Conservation (phyloP, 2,329 filamentous ascomycete species). For the Venturiaceae sp. region DNA sequence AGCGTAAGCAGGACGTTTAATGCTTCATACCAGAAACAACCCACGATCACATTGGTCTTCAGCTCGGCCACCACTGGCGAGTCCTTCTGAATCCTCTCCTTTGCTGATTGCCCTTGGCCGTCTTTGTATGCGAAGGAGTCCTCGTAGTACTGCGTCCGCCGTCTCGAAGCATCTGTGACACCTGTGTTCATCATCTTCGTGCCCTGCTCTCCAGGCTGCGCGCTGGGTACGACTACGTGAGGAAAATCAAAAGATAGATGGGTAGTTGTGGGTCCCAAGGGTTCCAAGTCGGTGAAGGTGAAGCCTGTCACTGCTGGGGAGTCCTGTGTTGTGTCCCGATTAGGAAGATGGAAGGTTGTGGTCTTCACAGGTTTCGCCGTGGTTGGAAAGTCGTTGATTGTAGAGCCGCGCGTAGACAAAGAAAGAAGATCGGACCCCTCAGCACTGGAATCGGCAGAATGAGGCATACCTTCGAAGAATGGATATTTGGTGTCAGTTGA, state of each 20-base stretch:
- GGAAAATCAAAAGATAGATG: not conserved
- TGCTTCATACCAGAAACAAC: conserved; percentile 16
- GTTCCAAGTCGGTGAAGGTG: not conserved
- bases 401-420: not conserved
- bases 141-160: conserved; percentile 18
- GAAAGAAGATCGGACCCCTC: not conserved
- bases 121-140: conserved; percentile 23
- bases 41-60: conserved; percentile 41
- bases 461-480: conserved; percentile 1
- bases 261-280: not conserved
- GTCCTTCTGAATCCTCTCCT: conserved; percentile 33
- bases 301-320: conserved; percentile 2
- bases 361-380: not conserved
- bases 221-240: not conserved
- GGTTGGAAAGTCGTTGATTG: not conserved
- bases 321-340: not conserved
- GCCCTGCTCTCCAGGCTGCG: not conserved
- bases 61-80: conserved; percentile 38
- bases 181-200: not conserved
- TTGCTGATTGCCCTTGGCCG: conserved; percentile 13
- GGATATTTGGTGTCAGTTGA: not conserved
- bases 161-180: not conserved
- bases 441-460: not conserved
- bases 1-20: not conserved
- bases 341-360: not conserved